Evolutionary conservation across 768 basidiomycete genomes (phyloP).

Genomic region (Cantharellus cinnabarinus): DNA sequence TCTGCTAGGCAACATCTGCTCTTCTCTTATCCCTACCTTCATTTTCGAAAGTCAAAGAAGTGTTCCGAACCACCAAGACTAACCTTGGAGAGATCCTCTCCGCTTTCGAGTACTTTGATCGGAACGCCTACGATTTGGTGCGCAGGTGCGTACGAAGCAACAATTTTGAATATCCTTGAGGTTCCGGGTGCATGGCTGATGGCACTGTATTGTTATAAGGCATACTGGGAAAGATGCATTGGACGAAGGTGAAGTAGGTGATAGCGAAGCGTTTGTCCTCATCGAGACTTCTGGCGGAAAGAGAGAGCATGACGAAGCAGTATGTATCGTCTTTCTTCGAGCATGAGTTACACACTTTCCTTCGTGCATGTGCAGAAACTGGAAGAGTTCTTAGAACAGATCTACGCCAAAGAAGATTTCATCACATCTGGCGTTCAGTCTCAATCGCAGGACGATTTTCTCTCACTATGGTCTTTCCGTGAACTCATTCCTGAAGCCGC

Average conservation of each 20-base stretch:
- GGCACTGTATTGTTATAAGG: slow-evolving; percentile 23
- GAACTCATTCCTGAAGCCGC: slow-evolving; percentile 85
- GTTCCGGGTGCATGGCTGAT: background rate
- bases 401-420: slow-evolving; percentile 39
- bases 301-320: slow-evolving; percentile 85
- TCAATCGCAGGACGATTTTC: slow-evolving; percentile 76
- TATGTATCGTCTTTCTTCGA: slow-evolving; percentile 16
- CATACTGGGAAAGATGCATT: slow-evolving; percentile 67
- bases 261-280: slow-evolving; percentile 74
- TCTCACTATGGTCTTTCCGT: slow-evolving; percentile 75
- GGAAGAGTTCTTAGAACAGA: slow-evolving; percentile 47
- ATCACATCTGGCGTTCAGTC: slow-evolving; percentile 83
- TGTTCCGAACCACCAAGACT: slow-evolving; percentile 57
- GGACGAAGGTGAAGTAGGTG: slow-evolving; percentile 48
- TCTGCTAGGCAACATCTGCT: slow-evolving; percentile 49
- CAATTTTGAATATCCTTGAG: slow-evolving; percentile 4
- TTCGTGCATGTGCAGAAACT: slow-evolving; percentile 48
- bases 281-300: slow-evolving; percentile 89
- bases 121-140: slow-evolving; percentile 62
- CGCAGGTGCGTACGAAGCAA: slow-evolving; percentile 7
- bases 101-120: slow-evolving; percentile 92
- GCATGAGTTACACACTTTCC: background rate
- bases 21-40: slow-evolving; percentile 75
- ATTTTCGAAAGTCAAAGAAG: slow-evolving; percentile 69
- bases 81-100: slow-evolving; percentile 88